phyloP scores from a whole-genome alignment of 176 grass and related monocot genomes.

The Elaeis guineensis region DNA sequence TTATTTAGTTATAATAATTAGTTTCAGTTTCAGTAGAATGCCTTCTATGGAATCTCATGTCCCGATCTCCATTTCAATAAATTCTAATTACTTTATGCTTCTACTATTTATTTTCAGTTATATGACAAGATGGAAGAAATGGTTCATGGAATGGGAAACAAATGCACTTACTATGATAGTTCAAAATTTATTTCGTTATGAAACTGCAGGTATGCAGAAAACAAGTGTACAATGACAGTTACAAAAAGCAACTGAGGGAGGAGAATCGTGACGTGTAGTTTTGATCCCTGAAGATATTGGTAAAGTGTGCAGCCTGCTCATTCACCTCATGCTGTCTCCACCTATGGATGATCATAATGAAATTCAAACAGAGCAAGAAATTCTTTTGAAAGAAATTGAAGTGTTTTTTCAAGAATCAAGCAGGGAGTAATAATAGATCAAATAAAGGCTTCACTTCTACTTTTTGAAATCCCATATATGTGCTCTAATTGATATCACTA shows the following conservation, averaged over 20 bases:
- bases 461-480: no score
- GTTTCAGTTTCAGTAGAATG: no score
- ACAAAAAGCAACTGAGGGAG: constrained; percentile 19
- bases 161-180: background rate
- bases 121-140: background rate
- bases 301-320: constrained; percentile 36
- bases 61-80: no score
- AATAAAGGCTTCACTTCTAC: no score
- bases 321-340: constrained; percentile 41
- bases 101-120: background rate
- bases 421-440: constrained; percentile 15
- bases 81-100: no score
- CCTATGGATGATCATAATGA: constrained; percentile 8
- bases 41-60: no score
- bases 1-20: no score
- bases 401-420: constrained; percentile 59
- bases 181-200: background rate
- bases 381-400: constrained; percentile 55
- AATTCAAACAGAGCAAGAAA: constrained; percentile 35
- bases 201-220: constrained; percentile 55
- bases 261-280: constrained; percentile 11
- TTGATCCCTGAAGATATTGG: constrained; percentile 21
- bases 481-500: no score
- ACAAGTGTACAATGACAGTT: constrained; percentile 50
- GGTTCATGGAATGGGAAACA: background rate